Percentiles rank a stretch among this genome's conserved stretches.
Conservation (phyloP, 2,329 filamentous ascomycete species). For the Helotiales sp. region DNA sequence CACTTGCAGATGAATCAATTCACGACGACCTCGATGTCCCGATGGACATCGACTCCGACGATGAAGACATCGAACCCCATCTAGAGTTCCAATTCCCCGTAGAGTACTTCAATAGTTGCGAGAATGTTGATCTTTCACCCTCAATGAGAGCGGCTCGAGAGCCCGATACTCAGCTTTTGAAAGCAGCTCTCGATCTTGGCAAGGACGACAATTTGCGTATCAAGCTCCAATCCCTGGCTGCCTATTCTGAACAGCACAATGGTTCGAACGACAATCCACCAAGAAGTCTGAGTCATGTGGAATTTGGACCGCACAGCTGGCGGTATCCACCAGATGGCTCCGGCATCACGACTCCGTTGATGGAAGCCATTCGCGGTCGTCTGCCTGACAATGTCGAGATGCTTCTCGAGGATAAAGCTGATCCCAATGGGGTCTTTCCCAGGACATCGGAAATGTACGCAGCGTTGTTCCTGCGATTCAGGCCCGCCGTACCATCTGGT, state of each 20-base stretch:
- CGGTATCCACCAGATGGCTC: neutral
- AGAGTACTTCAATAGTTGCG: constrained; percentile 1
- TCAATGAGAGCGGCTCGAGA: constrained; percentile 28
- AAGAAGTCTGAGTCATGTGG: neutral
- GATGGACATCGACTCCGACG: neutral
- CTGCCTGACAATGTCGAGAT: constrained; percentile 24
- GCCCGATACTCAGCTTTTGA: constrained; percentile 21
- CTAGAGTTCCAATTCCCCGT: neutral
- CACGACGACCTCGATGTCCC: constrained; percentile 7
- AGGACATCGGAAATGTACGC: constrained; percentile 26
- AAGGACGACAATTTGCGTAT: neutral
- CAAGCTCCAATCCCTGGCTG: neutral
- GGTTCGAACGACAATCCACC: neutral
- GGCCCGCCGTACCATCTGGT: constrained; percentile 15
- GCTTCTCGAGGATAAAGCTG: constrained; percentile 21
- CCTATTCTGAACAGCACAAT: neutral
- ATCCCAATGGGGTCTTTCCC: constrained; percentile 26
- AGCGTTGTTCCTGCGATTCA: constrained; percentile 30
- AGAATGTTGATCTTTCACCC: constrained; percentile 12
- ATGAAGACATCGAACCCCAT: neutral
- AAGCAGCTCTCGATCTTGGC: constrained; percentile 18
- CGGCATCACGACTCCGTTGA: constrained; percentile 29
- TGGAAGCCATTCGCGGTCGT: constrained; percentile 28
- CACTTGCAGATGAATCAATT: constrained; percentile 19
- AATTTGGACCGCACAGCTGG: constrained; percentile 10